Base-by-base conservation (phyloP, 2,329 filamentous ascomycete genomes). In the Ophiostoma triangulosporum region DNA sequence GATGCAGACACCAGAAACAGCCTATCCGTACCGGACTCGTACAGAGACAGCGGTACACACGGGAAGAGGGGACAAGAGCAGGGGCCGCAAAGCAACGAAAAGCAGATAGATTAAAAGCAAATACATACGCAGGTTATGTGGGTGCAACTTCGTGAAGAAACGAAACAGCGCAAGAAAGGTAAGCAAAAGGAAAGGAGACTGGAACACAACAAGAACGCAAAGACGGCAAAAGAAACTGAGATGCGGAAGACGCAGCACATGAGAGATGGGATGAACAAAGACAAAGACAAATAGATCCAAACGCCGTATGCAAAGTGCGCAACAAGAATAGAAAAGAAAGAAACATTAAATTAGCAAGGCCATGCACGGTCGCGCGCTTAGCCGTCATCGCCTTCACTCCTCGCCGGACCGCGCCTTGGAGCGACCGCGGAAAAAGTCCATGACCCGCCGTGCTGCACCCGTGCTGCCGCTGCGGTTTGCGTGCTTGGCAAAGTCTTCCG, bases 401-500 rank as follows among this genome's bases (percentile, higher is more conserved):
- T 81, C 77, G 35, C 75, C 76, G 54, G 75, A 78, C 63, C 85
- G 75, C 61, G 83, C 87, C 70, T 84, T 88, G 54, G 86, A 88
- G 65, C 90, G 80, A 66, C 90, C 78, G 62, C 93, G 78, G 74
- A 98, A 98, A 69, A 97, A 95, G 70, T 98, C 91, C 90, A 98
- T 97, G 36, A 98, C 93, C 64, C 88, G 83, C 66, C 90, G 84
- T 14, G 90, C 89, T 3, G 89, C 86, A 54, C 88, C 88, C 59
- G 83, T 91, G 66, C 86, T 94, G 45, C 91, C 91, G 31, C 83
- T 83, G 63, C 89, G 83, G 51, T 83, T 79, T 52, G 75, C 74
- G 33, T 67, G 66, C 58, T 71, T 75, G 46, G 71, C 73, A 57
- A 76, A 77, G 50, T 80, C 77, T 60, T 88, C 84, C 57, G 82